These are phyloP conservation scores for Iris macrosiphon DNA, from an alignment of 106 monocot genomes.

Conservation along the genomic window DNA sequence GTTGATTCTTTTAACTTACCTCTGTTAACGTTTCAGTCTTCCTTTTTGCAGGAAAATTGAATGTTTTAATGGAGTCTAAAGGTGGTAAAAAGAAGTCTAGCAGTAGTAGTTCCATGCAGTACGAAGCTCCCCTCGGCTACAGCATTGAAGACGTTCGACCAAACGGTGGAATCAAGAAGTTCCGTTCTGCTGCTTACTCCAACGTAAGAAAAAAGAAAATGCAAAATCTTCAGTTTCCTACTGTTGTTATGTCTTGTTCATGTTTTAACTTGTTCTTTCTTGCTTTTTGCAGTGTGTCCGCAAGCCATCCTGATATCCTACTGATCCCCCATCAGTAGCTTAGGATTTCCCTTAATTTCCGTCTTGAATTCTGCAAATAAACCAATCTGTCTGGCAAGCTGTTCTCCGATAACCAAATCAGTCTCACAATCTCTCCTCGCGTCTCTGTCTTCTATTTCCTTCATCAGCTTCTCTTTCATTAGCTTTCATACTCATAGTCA, in stretches of 20 bases:
- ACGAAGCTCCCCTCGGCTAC: conserved; percentile 65
- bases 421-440: too few species aligned
- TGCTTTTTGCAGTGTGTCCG: conserved; percentile 5
- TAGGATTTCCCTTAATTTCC: neutral
- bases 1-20: too few species aligned
- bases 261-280: neutral
- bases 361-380: neutral
- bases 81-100: conserved; percentile 39
- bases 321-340: neutral
- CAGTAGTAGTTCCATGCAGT: conserved; percentile 42
- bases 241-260: too few species aligned
- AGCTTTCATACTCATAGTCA: too few species aligned
- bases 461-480: neutral
- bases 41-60: conserved; percentile 32
- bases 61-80: conserved; percentile 73
- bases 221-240: too few species aligned
- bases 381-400: neutral
- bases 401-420: too few species aligned
- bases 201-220: too few species aligned
- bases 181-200: conserved; percentile 68
- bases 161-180: conserved; percentile 60
- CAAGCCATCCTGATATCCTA: conserved; percentile 13
- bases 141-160: conserved; percentile 71
- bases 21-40: too few species aligned
- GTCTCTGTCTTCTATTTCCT: neutral